Base-by-base conservation (phyloP, 306 rosid genomes). In the Cicer bijugum region DNA sequence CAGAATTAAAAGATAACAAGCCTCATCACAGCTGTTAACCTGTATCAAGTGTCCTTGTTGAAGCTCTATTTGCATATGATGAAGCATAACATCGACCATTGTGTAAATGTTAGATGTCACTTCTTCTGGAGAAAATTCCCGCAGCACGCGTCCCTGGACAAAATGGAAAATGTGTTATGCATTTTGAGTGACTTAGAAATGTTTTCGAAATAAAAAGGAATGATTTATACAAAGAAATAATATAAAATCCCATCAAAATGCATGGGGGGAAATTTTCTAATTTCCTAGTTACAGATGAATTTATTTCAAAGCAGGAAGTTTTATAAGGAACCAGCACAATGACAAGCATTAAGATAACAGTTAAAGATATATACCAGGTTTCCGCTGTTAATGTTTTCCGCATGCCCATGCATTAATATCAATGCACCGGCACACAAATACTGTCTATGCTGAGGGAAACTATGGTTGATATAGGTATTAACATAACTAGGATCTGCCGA, bases 371-470 rank as follows among this genome's bases (percentile, higher is more conserved):
- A 42, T 89, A 94, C 99, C 96, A 94, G 86, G 85, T 88, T 89
- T 66, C 79, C 85, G 38, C 91, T 82, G 86, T 89, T 91, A 63
- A 94, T 91, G 69, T 80, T 91, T 82, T 94, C 97, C 39, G 89
- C 88, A 81, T 85, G 96, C 51, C 99, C 96, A 74, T 91, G 93
- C 99, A 91, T 91, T 68, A 94, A 85, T 77, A 86, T 88, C 97
- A 96, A 94, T 16, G 97, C 97, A 80, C 97, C 99, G 76, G 99
- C 96, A 87, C 99, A 94, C 72, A 94, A 77, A 86, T 88, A 88
- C 71, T 85, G 86, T 62, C 97, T 88, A 75, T 94, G 99, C 81
- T 71, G 84, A 44, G 85, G 86, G 84, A 89, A 89, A 84, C 97
- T 94, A 69, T 85, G 91, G 84, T 79, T 84, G 64, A 91, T 40